Evolutionary conservation across 768 basidiomycete species (phyloP), one percentile per base, ranked within the genome.

Genomic region (Sistotremastrum suecicum): DNA sequence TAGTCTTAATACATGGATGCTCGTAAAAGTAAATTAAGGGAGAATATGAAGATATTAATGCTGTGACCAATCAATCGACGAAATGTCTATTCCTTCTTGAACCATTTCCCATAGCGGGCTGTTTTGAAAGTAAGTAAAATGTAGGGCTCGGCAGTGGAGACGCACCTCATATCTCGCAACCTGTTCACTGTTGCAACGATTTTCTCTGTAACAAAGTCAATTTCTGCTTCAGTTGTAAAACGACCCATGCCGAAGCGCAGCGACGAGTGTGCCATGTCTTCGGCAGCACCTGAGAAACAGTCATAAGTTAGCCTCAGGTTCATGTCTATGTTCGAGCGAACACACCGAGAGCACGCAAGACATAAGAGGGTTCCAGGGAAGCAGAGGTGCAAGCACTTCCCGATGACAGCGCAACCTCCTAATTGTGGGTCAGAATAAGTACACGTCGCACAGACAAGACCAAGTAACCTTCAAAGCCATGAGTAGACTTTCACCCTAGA

Each of bases 81-180:
- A 90, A 54, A 98, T 76, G 61, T 99, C 95, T 49, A 98, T 92
- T 38, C 94, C 94, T 60, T 98, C 95, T 65, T 95, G 90, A 10
- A 98, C 92, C 92, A 99, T 97, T 67, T 99, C 95, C 94, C 94
- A 99, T 45, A 99, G 65, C 34, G 95, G 95, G 58, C 89, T 88
- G 50, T 40, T 12, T 0, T 47, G 20, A 1, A 43, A 30, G 28
- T 36, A 32, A 52, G 41, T 41, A 37, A 42, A 29, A 32, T 29
- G 43, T 42, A 44, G 42, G 42, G 55, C 31, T 51, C 8, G 42
- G 32, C 20, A 42, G 43, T 37, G 29, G 43, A 42, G 39, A 58
- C 71, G 32, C 43, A 80, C 83, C 85, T 92, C 88, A 99, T 90
- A 50, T 99, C 94, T 43, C 94, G 77, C 51, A 99, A 72, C 51